phyloP scores from a whole-genome alignment of 139 green algal genomes.

The Raphidocelis subcapitata region DNA sequence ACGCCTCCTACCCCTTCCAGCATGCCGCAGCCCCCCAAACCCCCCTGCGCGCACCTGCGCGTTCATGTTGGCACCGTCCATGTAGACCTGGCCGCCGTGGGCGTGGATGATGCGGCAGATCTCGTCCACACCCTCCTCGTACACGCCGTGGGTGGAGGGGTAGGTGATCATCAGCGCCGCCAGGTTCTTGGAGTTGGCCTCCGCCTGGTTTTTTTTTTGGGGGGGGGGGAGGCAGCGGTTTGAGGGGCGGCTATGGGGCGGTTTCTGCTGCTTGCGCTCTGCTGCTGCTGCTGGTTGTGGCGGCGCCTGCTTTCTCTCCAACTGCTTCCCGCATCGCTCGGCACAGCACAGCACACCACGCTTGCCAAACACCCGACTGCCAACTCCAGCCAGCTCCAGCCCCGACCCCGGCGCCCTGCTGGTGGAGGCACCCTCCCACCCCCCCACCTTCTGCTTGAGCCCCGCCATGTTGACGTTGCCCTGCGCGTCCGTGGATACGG shows the following conservation, averaged over 20 bases:
- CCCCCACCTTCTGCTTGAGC: slow-evolving; percentile 73
- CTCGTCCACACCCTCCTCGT: slow-evolving; percentile 96
- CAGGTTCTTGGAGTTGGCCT: slow-evolving; percentile 90
- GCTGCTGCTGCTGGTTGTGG: neutral
- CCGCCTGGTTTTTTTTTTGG: too few relatives aligned
- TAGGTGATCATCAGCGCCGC: slow-evolving; percentile 99
- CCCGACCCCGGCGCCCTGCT: too few relatives aligned
- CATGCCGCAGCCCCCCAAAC: too few relatives aligned
- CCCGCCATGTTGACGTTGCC: slow-evolving; percentile 96
- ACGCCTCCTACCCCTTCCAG: too few relatives aligned
- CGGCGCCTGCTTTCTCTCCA: slow-evolving; percentile 23
- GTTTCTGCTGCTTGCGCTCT: neutral
- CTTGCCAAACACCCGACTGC: too few relatives aligned
- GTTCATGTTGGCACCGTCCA: slow-evolving; percentile 99
- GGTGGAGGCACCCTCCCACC: too few relatives aligned
- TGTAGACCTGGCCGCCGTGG: slow-evolving; percentile 98
- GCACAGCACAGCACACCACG: too few relatives aligned
- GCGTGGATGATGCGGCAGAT: slow-evolving; percentile 96
- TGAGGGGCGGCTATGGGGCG: too few relatives aligned
- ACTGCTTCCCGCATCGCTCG: too few relatives aligned
- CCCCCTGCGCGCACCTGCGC: slow-evolving; percentile 71
- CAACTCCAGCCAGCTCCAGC: too few relatives aligned
- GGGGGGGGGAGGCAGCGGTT: too few relatives aligned
- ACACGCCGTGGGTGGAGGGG: slow-evolving; percentile 97
- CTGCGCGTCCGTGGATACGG: slow-evolving; percentile 76